Conservation (phyloP, 140 eudicot species). For the Oenanthe javanica region DNA sequence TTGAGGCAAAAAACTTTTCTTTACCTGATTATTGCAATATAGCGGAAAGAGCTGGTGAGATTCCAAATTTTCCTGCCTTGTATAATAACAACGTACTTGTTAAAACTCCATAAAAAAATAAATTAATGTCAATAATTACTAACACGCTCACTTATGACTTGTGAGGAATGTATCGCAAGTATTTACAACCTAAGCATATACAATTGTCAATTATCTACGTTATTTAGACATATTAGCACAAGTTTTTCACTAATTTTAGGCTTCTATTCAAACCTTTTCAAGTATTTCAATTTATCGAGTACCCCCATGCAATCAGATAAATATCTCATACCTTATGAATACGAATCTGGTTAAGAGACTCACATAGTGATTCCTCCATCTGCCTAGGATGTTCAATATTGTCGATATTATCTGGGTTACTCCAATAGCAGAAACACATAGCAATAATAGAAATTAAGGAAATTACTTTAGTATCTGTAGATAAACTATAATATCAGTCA, state of each 20-base stretch:
- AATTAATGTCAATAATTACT: not conserved
- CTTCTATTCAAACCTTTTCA: no score
- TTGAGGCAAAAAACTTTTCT: not conserved
- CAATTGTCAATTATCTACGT: not conserved
- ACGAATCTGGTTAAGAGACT: constrained; percentile 55
- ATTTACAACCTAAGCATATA: not conserved
- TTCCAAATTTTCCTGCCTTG: constrained; percentile 43
- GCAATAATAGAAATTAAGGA: not conserved
- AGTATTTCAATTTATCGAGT: not conserved
- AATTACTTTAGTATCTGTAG: not conserved
- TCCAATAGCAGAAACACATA: constrained; percentile 56
- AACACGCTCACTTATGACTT: not conserved
- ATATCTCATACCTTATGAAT: constrained; percentile 51
- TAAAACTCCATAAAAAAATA: not conserved
- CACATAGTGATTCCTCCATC: constrained; percentile 30
- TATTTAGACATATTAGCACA: not conserved
- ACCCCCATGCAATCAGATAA: not conserved
- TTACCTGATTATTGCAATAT: constrained; percentile 65
- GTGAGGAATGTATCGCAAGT: not conserved
- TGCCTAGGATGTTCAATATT: constrained; percentile 57
- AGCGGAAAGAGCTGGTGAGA: constrained; percentile 42
- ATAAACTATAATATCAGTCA: not conserved
- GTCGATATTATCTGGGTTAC: constrained; percentile 69
- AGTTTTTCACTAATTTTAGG: not conserved
- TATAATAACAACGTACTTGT: not conserved